A percentile compares a stretch with the other conserved stretches of the same genome.
Conservation (phyloP, 1,139 yeast genomes). For the Scheffersomyces lignicola region DNA sequence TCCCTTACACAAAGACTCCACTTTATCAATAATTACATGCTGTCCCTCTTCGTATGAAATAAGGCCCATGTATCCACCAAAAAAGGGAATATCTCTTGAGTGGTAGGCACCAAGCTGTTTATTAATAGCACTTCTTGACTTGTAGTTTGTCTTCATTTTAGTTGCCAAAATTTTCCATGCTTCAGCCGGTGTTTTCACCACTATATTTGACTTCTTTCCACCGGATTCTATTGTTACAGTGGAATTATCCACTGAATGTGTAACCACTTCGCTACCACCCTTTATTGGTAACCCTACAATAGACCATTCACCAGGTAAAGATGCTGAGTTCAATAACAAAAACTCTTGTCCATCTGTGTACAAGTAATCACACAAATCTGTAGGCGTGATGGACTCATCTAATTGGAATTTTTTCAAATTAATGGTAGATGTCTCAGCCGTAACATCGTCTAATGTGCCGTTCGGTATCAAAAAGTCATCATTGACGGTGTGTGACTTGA, state of each 20-base stretch:
- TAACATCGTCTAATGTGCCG: slow-evolving; percentile 8
- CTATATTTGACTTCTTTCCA: slow-evolving; percentile 2
- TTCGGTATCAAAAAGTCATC: slow-evolving; percentile 12
- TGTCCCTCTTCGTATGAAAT: slow-evolving; percentile 85
- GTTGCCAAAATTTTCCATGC: slow-evolving; percentile 28
- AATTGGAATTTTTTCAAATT: slow-evolving; percentile 18
- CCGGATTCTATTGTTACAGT: slow-evolving; percentile 5
- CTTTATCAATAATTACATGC: slow-evolving; percentile 33
- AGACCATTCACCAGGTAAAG: slow-evolving; percentile 84
- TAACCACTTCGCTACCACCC: slow-evolving; percentile 54
- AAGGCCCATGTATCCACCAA: slow-evolving; percentile 87
- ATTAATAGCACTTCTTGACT: slow-evolving; percentile 21
- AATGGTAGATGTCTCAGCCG: slow-evolving; percentile 8
- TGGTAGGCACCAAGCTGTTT: slow-evolving; percentile 13
- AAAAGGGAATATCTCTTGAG: slow-evolving; percentile 58
- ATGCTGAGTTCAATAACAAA: slow-evolving; percentile 69
- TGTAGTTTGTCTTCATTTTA: slow-evolving; percentile 20
- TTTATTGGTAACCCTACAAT: slow-evolving; percentile 71
- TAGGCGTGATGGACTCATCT: slow-evolving; percentile 20
- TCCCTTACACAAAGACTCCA: slow-evolving; percentile 28
- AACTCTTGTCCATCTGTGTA: slow-evolving; percentile 35
- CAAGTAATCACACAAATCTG: slow-evolving; percentile 53
- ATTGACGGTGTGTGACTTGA: slow-evolving; percentile 13
- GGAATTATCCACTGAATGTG: slow-evolving; percentile 57
- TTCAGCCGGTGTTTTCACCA: background rate